Evolutionary conservation across 140 eudicot genomes (phyloP).

Genomic region (Erigeron philadelphicus): DNA sequence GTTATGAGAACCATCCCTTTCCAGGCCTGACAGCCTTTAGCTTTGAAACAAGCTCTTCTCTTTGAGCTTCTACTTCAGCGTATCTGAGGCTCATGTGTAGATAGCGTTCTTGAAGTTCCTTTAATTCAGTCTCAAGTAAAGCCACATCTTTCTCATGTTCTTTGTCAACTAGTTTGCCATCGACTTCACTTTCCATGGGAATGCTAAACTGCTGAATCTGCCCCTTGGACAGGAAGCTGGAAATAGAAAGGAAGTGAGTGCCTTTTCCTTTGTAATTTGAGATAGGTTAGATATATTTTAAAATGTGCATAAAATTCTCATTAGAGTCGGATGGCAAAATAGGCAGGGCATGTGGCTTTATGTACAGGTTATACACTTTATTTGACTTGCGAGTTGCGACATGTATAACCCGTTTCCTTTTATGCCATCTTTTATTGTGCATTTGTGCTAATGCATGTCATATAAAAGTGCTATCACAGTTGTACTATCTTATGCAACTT

Average conservation of each 20-base stretch:
- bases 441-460: no score
- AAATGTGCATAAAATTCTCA: not conserved
- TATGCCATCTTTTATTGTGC: not conserved
- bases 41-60: conserved; percentile 62
- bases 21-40: conserved; percentile 46
- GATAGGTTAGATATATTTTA: not conserved
- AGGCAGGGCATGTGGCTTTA: not conserved
- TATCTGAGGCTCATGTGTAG: conserved; percentile 70
- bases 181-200: conserved; percentile 21
- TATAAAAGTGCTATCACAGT: no score
- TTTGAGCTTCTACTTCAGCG: conserved; percentile 71
- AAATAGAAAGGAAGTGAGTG: not conserved
- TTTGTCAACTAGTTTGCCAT: conserved; percentile 9
- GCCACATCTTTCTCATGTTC: conserved; percentile 30
- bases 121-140: conserved; percentile 44
- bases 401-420: conserved; percentile 1
- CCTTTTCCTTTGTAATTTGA: conserved; percentile 8
- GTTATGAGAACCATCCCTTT: conserved; percentile 46
- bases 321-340: not conserved
- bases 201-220: not conserved
- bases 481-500: no score
- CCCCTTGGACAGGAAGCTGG: conserved; percentile 36
- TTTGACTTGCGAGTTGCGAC: conserved; percentile 8
- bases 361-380: not conserved
- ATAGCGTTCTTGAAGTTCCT: conserved; percentile 66